Conservation (phyloP, 805 yeast species). For the Yamadazyma paraphyllophila region DNA sequence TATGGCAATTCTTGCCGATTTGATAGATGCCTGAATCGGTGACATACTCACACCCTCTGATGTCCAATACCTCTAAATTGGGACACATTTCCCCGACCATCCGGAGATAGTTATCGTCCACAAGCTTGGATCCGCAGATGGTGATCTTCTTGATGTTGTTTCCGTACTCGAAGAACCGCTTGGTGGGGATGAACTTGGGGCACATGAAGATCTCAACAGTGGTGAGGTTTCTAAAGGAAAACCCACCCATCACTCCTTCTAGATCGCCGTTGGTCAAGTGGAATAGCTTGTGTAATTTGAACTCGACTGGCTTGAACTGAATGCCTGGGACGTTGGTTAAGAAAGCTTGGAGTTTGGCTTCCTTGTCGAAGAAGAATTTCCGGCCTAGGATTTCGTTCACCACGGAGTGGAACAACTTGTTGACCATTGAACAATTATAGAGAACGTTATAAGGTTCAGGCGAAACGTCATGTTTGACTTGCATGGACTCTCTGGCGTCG, state of each 20-base stretch:
- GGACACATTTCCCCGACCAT: conserved; percentile 56
- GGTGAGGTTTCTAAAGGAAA: conserved; percentile 49
- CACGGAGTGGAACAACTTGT: conserved; percentile 59
- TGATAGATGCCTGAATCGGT: conserved; percentile 73
- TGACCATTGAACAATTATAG: conserved; percentile 65
- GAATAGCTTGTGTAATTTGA: conserved; percentile 66
- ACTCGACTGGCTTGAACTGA: conserved; percentile 35
- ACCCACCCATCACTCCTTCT: conserved; percentile 38
- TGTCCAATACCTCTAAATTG: conserved; percentile 61
- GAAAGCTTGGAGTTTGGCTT: conserved; percentile 45
- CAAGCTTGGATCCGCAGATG: conserved; percentile 67
- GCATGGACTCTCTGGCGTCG: conserved; percentile 47
- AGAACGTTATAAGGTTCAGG: conserved; percentile 27
- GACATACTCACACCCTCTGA: conserved; percentile 79
- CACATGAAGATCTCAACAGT: conserved; percentile 85
- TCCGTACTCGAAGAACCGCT: conserved; percentile 26
- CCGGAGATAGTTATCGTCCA: conserved; percentile 59
- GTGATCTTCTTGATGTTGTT: conserved; percentile 41
- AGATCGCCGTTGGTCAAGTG: conserved; percentile 45
- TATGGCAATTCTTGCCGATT: conserved; percentile 59
- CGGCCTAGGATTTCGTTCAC: conserved; percentile 55
- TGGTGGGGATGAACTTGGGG: conserved; percentile 61
- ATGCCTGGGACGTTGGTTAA: conserved; percentile 17
- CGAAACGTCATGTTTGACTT: conserved; percentile 8
- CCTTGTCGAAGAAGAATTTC: conserved; percentile 53